Base-by-base conservation (phyloP, 2,329 filamentous ascomycete species). In the Alternaria triticina region DNA sequence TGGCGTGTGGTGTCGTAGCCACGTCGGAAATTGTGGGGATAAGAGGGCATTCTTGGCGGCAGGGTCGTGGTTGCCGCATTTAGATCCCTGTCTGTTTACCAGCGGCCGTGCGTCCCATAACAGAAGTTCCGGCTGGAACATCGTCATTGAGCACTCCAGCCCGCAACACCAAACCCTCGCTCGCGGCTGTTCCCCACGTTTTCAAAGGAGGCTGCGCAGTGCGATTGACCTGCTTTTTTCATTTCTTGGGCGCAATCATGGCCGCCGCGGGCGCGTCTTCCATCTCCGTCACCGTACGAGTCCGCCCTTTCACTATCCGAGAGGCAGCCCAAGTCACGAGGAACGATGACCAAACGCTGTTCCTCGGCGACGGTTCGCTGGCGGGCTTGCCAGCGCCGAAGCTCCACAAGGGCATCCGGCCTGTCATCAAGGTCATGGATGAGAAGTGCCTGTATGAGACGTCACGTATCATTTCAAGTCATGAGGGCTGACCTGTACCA, bases 401-500 rank as follows among this genome's bases (percentile, higher is more conserved):
- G 77, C 86, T 97, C 30, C 89, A 91, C 72, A 94, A 94, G 74
- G 96, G 96, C 8, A 89, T 99, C 60, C 87, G 94, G 73, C 90
- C 93, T 2, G 94, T 99, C 57, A 92, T 99, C 82, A 98, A 97
- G 82, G 94, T 99, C 20, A 88, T 99, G 57, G 96, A 99, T 77
- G 94, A 97, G 78, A 92, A 92, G 75, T 98, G 96, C 83, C 83
- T 99, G 96, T 98, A 87, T 72, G 93, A 50, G 20, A 40, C 47
- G 17, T 45, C 25, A 25, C 36, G 22, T 49, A 12, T 20, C 27
- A 33, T 47, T 36, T 43, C 57, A 54, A 51, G 60, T 15, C 12
- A 43, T 47, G 15, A 49, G 49, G 54, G 67, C 71, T 77, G 64
- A 78, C 59, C 60, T 9, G 66, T 55, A 62, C 61, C 77, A 98